Percentiles rank a stretch among this genome's conserved stretches.
These are phyloP conservation scores for Warburgia ugandensis DNA, from an alignment of 164 flowering plant species.

Conservation along the genomic window DNA sequence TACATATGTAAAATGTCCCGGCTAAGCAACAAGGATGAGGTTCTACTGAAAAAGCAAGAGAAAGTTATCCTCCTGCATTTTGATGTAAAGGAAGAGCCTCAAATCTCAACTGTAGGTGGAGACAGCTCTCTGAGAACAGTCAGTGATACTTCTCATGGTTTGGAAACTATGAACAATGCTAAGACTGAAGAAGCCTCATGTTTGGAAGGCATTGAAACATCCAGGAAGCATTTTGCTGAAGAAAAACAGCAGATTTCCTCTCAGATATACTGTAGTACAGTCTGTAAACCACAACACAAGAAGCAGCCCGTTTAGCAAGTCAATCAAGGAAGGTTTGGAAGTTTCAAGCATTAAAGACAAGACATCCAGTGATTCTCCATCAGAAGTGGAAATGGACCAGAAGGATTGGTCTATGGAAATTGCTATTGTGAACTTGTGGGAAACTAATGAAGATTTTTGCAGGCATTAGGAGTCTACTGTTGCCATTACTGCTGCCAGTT, in stretches of 20 bases:
- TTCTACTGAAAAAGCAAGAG: constrained; percentile 6
- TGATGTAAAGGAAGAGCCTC: constrained; percentile 5
- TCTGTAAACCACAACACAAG: constrained; percentile 1
- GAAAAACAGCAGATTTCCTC: constrained; percentile 7
- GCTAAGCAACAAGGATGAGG: constrained; percentile 3
- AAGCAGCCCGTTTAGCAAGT: constrained; percentile 10
- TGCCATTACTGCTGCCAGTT: no score
- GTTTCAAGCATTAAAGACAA: neutral
- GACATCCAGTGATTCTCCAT: neutral
- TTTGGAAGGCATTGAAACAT: constrained; percentile 1
- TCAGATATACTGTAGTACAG: constrained; percentile 7
- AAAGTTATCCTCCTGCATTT: neutral
- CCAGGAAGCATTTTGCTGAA: constrained; percentile 12
- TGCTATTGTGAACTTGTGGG: neutral
- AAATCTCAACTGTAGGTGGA: constrained; percentile 10
- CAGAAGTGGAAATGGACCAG: neutral
- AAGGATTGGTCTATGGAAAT: neutral
- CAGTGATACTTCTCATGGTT: constrained; percentile 4
- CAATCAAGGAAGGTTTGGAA: neutral
- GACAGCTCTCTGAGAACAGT: constrained; percentile 7
- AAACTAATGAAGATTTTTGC: neutral
- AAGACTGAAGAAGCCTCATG: neutral
- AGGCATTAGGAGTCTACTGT: neutral
- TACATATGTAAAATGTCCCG: constrained; percentile 20
- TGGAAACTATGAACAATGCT: neutral